Base-by-base conservation (phyloP, 108 stramenopile genomes). In the Stephanodiscus triporus region DNA sequence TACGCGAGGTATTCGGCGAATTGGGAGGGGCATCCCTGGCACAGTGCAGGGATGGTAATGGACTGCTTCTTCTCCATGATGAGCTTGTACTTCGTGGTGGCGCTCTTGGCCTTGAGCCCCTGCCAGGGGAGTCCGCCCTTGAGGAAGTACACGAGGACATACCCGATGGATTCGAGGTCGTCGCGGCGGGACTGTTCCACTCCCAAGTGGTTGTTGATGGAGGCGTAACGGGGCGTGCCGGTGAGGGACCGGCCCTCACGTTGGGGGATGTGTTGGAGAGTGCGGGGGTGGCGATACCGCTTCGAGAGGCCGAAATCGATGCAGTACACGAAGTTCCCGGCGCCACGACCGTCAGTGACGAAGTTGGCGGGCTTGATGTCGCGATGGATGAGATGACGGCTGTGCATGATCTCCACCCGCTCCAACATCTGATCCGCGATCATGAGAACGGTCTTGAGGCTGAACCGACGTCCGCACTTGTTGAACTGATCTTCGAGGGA, bases 301-400 rank as follows among this genome's bases (percentile, higher is more conserved):
- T 98, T 99, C 68, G 91, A 91, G 36, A 99, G 82, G 53, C 98
- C 98, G 64, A 99, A 99, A 79, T 99, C 98, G 78, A 99, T 98
- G 84, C 97, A 97, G 81, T 95, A 97, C 64, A 99, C 93, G 55
- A 86, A 91, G 83, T 92, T 92, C 63, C 94, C 97, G 56, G 75
- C 85, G 66, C 85, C 95, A 55, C 91, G 90, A 34, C 91, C 63
- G 69, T 85, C 88, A 0, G 96, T 96, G 57, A 99, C 98, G 81
- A 99, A 99, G 86, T 99, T 99, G 22, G 98, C 98, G 4, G 96
- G 97, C 67, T 98, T 98, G 77, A 98, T 97, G 80, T 98, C 97
- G 63, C 97, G 85, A 68, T 98, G 97, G 64, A 98, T 98, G 53
- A 98, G 78, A 70, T 98, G 97, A 64, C 96, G 90, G 19, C 95